Evolutionary conservation across 2,329 filamentous ascomycete genomes (phyloP).

Genomic region (Sarocladium brachiariae): DNA sequence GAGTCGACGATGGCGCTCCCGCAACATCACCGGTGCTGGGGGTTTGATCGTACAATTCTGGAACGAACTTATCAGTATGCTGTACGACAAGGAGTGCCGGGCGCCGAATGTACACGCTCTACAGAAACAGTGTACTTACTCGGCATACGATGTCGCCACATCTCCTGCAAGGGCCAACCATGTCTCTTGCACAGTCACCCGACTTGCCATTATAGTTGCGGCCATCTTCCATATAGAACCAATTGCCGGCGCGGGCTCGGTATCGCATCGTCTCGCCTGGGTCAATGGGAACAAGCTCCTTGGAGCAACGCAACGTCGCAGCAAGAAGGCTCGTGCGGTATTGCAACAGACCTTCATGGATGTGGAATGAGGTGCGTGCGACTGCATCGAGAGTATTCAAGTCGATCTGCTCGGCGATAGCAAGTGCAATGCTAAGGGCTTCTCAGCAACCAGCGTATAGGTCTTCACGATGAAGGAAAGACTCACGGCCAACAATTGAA

Average conservation of each 20-base stretch:
- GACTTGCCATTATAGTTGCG: constrained; percentile 58
- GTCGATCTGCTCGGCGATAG: constrained; percentile 72
- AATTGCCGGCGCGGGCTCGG: constrained; percentile 48
- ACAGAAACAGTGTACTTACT: constrained; percentile 43
- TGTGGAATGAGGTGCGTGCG: constrained; percentile 72
- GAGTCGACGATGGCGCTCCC: constrained; percentile 71
- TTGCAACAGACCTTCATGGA: constrained; percentile 71
- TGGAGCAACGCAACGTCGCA: constrained; percentile 72
- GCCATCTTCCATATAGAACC: constrained; percentile 52
- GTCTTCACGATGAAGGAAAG: not conserved
- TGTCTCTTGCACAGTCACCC: constrained; percentile 74
- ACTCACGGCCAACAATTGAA: constrained; percentile 31
- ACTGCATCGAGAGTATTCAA: constrained; percentile 81
- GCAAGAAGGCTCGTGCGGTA: constrained; percentile 67
- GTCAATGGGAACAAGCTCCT: constrained; percentile 54
- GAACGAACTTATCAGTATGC: constrained; percentile 12
- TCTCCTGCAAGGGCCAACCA: constrained; percentile 75
- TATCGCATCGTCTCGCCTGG: constrained; percentile 51
- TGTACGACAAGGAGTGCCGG: not conserved
- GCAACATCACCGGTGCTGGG: constrained; percentile 59
- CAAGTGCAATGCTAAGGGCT: constrained; percentile 62
- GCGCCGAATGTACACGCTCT: not conserved
- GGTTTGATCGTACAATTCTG: constrained; percentile 90
- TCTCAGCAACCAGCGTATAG: not conserved
- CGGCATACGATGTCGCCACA: constrained; percentile 76